These are phyloP conservation scores for Cenchrus americanus DNA, from an alignment of 176 grass and related monocot genomes.

Conservation along the genomic window DNA sequence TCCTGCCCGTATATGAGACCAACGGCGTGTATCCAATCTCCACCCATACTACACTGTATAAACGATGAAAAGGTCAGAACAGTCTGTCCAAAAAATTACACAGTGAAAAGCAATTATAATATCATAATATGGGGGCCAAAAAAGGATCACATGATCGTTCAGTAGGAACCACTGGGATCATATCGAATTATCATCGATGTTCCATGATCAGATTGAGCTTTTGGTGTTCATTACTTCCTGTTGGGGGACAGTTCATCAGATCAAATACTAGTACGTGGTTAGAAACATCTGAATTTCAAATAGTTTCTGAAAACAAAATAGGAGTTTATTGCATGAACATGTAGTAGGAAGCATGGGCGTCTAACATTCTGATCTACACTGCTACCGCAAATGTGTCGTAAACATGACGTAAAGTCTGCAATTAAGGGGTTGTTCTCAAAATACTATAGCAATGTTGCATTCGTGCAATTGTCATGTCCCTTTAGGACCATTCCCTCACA, in stretches of 20 bases:
- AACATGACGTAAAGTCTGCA: slow-evolving; percentile 37
- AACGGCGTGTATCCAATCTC: slow-evolving; percentile 37
- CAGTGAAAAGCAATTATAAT: slow-evolving; percentile 1
- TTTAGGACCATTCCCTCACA: slow-evolving; percentile 34
- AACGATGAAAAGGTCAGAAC: slow-evolving; percentile 8
- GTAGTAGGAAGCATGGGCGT: neutral
- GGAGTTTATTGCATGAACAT: neutral
- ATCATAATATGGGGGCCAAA: neutral
- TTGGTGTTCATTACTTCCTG: slow-evolving; percentile 25
- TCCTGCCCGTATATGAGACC: slow-evolving; percentile 35
- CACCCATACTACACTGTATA: slow-evolving; percentile 22
- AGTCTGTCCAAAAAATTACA: slow-evolving; percentile 11
- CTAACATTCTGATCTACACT: neutral
- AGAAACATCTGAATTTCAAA: neutral
- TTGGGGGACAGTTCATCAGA: slow-evolving; percentile 25
- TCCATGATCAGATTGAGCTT: slow-evolving; percentile 1
- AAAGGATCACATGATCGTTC: slow-evolving; percentile 30
- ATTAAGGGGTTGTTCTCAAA: slow-evolving; percentile 28
- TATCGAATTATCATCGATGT: neutral
- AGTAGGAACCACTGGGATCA: slow-evolving; percentile 4
- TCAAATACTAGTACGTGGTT: neutral
- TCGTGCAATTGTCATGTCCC: slow-evolving; percentile 44
- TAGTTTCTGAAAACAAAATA: neutral
- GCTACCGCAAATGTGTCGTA: slow-evolving; percentile 14
- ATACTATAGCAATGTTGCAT: slow-evolving; percentile 33